Evolutionary conservation across 495 filamentous ascomycete genomes (phyloP).

Genomic region (Penicillium ucsense): DNA sequence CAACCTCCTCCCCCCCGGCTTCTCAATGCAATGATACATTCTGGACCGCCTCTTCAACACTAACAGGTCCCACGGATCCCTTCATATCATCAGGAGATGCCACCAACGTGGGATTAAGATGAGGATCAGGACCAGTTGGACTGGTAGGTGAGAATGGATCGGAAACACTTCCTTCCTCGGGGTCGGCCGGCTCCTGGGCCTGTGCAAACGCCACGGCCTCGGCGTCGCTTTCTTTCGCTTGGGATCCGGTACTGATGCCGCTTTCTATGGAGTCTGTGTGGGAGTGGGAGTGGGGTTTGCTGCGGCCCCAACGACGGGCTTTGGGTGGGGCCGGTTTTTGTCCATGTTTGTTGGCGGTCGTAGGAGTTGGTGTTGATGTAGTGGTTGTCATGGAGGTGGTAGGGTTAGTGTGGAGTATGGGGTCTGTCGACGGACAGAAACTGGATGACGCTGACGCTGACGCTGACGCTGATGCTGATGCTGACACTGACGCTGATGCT

Average conservation of each 20-base stretch:
- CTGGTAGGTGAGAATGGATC: constrained; percentile 21
- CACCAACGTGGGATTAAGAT: constrained; percentile 8
- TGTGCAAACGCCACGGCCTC: constrained; percentile 5
- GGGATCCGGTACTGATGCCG: constrained; percentile 10
- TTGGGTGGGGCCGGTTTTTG: constrained; percentile 31
- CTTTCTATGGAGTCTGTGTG: constrained; percentile 17
- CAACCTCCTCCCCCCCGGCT: too few species aligned
- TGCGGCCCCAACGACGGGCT: constrained; percentile 29
- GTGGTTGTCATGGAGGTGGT: too few species aligned
- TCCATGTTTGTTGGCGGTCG: constrained; percentile 11
- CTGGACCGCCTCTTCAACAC: constrained; percentile 33
- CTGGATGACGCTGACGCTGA: not conserved
- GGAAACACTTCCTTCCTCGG: not conserved
- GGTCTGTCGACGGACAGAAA: too few species aligned
- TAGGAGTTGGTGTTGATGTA: too few species aligned
- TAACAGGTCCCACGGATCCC: constrained; percentile 9
- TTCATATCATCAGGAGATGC: constrained; percentile 5
- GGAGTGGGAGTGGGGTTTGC: constrained; percentile 9
- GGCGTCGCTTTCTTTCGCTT: constrained; percentile 8
- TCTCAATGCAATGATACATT: constrained; percentile 25
- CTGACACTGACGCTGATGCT: not conserved
- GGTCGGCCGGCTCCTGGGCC: not conserved
- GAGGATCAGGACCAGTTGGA: constrained; percentile 4
- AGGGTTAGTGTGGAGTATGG: too few species aligned
- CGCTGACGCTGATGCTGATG: not conserved